Conservation (phyloP, 768 basidiomycete species). For the Sarcomyxa edulis region DNA sequence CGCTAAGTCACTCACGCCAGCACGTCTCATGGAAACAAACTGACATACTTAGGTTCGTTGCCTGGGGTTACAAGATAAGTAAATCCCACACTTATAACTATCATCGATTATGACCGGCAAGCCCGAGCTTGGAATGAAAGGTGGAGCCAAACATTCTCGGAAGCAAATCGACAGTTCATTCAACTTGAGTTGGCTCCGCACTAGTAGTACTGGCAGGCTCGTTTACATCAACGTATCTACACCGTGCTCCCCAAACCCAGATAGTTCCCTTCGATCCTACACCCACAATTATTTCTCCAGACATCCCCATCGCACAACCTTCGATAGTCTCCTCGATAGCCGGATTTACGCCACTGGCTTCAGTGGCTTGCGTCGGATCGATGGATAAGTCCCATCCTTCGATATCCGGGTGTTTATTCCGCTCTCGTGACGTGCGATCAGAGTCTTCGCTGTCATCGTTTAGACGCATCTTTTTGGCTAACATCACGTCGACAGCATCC, state of each 20-base stretch:
- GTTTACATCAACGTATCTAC: too few species aligned
- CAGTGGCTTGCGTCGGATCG: conserved; percentile 32
- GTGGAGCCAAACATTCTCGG: too few species aligned
- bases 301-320: conserved; percentile 36
- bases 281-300: conserved; percentile 34
- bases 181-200: too few species aligned
- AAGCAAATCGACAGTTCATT: too few species aligned
- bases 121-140: too few species aligned
- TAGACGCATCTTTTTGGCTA: conserved; percentile 18
- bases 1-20: too few species aligned
- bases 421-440: too few species aligned
- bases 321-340: conserved; percentile 25
- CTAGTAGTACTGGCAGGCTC: too few species aligned
- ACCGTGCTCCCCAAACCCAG: conserved; percentile 34
- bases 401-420: conserved; percentile 2
- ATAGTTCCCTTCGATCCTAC: conserved; percentile 32
- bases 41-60: not conserved
- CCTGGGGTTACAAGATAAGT: not conserved
- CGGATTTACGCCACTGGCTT: too few species aligned
- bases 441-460: conserved; percentile 18
- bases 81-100: not conserved
- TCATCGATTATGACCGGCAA: too few species aligned
- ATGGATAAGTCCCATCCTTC: too few species aligned
- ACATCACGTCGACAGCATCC: conserved; percentile 15
- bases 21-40: too few species aligned